Evolutionary conservation across 2,329 filamentous ascomycete species (phyloP).

Genomic region (Fusarium equiseti): DNA sequence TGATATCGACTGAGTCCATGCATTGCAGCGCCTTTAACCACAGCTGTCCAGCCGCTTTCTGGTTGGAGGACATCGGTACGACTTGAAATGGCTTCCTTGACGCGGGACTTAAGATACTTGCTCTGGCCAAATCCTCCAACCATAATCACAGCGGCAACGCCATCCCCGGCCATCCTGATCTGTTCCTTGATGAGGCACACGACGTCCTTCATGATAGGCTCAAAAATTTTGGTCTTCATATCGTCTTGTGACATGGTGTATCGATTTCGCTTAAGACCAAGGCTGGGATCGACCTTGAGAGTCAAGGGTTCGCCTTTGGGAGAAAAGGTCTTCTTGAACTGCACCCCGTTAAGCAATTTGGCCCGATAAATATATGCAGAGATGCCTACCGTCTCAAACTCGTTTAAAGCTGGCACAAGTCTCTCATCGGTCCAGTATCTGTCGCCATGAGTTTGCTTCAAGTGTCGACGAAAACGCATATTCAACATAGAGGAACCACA

Average conservation of each 20-base stretch:
- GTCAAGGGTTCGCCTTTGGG: conserved; percentile 53
- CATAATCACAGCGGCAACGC: conserved; percentile 57
- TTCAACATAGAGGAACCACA: conserved; percentile 65
- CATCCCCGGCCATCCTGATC: conserved; percentile 52
- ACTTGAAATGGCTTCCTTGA: conserved; percentile 53
- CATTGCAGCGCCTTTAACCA: conserved; percentile 64
- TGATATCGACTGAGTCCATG: conserved; percentile 52
- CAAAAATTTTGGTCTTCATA: conserved; percentile 72
- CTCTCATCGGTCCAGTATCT: conserved; percentile 59
- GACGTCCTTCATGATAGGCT: conserved; percentile 58
- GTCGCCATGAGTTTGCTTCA: conserved; percentile 58
- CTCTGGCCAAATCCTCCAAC: conserved; percentile 64
- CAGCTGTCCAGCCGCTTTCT: conserved; percentile 62
- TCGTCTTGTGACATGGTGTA: conserved; percentile 60
- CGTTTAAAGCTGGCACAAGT: conserved; percentile 55
- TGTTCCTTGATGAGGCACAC: conserved; percentile 58
- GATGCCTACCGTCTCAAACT: conserved; percentile 57
- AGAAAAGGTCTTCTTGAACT: conserved; percentile 56
- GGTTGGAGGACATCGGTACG: conserved; percentile 61
- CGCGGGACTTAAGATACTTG: conserved; percentile 57
- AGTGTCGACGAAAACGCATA: conserved; percentile 59
- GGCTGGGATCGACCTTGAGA: conserved; percentile 52
- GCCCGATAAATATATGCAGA: conserved; percentile 45
- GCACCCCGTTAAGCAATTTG: conserved; percentile 21
- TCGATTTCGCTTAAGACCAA: conserved; percentile 50